Conservation (phyloP, 257 asterid species). For the Nicotiana undulata region DNA sequence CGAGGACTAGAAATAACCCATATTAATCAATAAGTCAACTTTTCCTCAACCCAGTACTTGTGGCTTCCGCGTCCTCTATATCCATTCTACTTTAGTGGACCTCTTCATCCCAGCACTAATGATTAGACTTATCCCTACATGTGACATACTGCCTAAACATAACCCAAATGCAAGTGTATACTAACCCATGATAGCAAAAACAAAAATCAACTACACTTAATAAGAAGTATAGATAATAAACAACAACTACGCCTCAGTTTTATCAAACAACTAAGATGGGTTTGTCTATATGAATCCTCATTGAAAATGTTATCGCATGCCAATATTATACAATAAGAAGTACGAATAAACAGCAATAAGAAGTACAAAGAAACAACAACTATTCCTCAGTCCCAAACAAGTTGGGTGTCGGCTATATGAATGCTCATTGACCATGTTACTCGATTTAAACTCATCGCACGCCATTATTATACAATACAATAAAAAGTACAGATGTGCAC, state of each 20-base stretch:
- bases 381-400: neutral
- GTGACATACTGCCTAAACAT: neutral
- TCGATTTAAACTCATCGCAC: no score
- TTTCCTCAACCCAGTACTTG: neutral
- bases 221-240: neutral
- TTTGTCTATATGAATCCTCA: no score
- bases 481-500: neutral
- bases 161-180: neutral
- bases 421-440: no score
- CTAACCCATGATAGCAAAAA: neutral
- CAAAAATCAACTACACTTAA: neutral
- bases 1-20: neutral
- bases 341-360: no score
- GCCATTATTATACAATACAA: no score
- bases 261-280: no score
- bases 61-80: neutral
- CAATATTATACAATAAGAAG: no score
- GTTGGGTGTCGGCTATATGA: no score
- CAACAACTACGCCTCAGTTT: no score
- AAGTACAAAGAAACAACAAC: no score
- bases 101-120: neutral
- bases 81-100: neutral
- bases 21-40: neutral
- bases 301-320: no score
- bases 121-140: neutral